phyloP scores from a whole-genome alignment of 345 rosid species.

The Moringa oleifera region DNA sequence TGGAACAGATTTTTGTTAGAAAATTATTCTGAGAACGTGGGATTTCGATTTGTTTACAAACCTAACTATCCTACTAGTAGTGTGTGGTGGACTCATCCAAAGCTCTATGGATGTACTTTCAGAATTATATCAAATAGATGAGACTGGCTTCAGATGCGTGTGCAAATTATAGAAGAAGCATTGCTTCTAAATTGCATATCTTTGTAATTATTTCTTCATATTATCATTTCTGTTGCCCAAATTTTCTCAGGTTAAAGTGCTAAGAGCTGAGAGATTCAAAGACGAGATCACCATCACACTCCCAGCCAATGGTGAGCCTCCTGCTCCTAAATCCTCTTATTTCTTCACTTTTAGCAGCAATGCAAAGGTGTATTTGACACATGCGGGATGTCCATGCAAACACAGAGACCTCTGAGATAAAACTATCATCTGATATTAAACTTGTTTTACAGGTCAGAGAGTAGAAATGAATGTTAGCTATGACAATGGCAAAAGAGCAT shows the following conservation, averaged over 20 bases:
- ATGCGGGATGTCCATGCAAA: too few relatives aligned
- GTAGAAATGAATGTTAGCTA: slow-evolving; percentile 50
- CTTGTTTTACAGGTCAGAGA: slow-evolving; percentile 57
- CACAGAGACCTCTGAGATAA: neutral
- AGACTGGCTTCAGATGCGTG: neutral
- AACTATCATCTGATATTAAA: neutral
- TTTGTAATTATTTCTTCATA: neutral
- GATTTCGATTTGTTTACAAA: neutral
- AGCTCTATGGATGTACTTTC: neutral
- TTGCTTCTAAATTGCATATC: neutral
- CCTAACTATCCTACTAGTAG: neutral
- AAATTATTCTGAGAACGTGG: too few relatives aligned
- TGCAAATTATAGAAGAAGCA: neutral
- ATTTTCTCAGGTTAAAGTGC: slow-evolving; percentile 52
- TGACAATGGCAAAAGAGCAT: slow-evolving; percentile 29
- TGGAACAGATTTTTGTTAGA: too few relatives aligned
- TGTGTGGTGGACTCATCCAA: neutral
- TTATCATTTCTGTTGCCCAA: slow-evolving; percentile 4
- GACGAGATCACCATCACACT: slow-evolving; percentile 61
- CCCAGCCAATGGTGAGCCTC: slow-evolving; percentile 64
- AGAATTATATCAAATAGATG: neutral
- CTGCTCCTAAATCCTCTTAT: neutral
- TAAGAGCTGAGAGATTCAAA: slow-evolving; percentile 38
- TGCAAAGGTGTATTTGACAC: neutral
- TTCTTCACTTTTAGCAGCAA: neutral